Conservation (phyloP, 306 rosid species). For the Quercus berberidifolia region DNA sequence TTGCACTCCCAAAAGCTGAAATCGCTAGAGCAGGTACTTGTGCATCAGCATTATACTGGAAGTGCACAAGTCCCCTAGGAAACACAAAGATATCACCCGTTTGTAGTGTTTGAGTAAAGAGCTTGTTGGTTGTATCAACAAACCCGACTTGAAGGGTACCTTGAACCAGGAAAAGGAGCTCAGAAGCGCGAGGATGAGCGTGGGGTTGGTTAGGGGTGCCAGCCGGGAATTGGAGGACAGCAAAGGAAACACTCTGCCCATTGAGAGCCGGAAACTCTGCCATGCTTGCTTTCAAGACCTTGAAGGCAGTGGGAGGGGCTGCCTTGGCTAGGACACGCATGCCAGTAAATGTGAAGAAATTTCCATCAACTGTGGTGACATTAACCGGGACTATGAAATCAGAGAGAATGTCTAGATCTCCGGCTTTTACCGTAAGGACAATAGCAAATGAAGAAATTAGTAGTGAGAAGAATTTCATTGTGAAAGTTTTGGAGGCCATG, state of each 20-base stretch:
- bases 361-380: slow-evolving; percentile 8
- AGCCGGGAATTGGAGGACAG: slow-evolving; percentile 30
- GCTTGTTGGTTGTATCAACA: slow-evolving; percentile 50
- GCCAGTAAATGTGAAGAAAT: slow-evolving; percentile 51
- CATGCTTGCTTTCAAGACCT: slow-evolving; percentile 31
- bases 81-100: slow-evolving; percentile 43
- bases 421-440: slow-evolving; percentile 21
- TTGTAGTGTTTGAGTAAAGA: slow-evolving; percentile 39
- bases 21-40: slow-evolving; percentile 20
- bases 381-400: slow-evolving; percentile 31
- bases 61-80: slow-evolving; percentile 57
- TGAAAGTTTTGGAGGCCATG: background rate
- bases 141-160: slow-evolving; percentile 50
- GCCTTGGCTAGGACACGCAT: slow-evolving; percentile 15
- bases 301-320: slow-evolving; percentile 22
- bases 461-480: slow-evolving; percentile 21
- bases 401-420: slow-evolving; percentile 43
- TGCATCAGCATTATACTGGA: slow-evolving; percentile 33
- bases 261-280: slow-evolving; percentile 41
- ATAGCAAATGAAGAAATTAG: slow-evolving; percentile 15
- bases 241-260: slow-evolving; percentile 9
- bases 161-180: slow-evolving; percentile 24
- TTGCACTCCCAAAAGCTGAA: slow-evolving; percentile 51
- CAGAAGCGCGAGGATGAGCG: too few relatives aligned
- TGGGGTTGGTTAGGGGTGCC: slow-evolving; percentile 41